Conservation (phyloP, 768 basidiomycete genomes). For the Vishniacozyma victoriae region DNA sequence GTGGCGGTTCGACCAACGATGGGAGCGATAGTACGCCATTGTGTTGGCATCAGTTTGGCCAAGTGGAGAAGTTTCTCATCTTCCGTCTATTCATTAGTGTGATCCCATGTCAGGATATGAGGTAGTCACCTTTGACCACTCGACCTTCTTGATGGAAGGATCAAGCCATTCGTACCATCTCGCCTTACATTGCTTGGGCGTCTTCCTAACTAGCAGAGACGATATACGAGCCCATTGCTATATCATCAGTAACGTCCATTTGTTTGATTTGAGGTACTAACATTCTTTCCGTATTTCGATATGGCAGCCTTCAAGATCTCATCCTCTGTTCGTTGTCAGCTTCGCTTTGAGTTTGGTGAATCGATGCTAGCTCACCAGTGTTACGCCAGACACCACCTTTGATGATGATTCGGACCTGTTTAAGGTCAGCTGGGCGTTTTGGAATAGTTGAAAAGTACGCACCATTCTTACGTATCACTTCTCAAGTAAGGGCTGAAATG, state of each 20-base stretch:
- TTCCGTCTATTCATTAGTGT: slow-evolving; percentile 62
- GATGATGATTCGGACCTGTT: slow-evolving; percentile 48
- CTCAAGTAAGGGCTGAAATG: no score
- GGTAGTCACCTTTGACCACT: slow-evolving; percentile 82
- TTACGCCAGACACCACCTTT: slow-evolving; percentile 48
- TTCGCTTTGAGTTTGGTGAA: neutral
- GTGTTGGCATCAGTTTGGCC: slow-evolving; percentile 98
- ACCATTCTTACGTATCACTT: no score
- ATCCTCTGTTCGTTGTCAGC: slow-evolving; percentile 54
- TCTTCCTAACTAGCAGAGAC: slow-evolving; percentile 93
- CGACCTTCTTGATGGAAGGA: slow-evolving; percentile 98
- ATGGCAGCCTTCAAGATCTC: slow-evolving; percentile 99
- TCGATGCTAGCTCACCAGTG: slow-evolving; percentile 22
- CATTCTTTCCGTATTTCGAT: slow-evolving; percentile 50
- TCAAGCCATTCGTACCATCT: slow-evolving; percentile 98
- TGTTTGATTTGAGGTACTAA: slow-evolving; percentile 15
- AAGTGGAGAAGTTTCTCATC: slow-evolving; percentile 97
- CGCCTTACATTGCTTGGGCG: slow-evolving; percentile 95
- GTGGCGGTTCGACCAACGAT: slow-evolving; percentile 96
- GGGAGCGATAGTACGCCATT: slow-evolving; percentile 98
- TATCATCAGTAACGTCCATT: neutral
- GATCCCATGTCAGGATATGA: neutral
- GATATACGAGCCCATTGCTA: slow-evolving; percentile 84
- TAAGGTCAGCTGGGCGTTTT: no score
- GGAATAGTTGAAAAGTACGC: no score